Evolutionary conservation across 139 green algal species (phyloP), one percentile per base, ranked within the genome.

Genomic region (Micromonas commoda): DNA sequence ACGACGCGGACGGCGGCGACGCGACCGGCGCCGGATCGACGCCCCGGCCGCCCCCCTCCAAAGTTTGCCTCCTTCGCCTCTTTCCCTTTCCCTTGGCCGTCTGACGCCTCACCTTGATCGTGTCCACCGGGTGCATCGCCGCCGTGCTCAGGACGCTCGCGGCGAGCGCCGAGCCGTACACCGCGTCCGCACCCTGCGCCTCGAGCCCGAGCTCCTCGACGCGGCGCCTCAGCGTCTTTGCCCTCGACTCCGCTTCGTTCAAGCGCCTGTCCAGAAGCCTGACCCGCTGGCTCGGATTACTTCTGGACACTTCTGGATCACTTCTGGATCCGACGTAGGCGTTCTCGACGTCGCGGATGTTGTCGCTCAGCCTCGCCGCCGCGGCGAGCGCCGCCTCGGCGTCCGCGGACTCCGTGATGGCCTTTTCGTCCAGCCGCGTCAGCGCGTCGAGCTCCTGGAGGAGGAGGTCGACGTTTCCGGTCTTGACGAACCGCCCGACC

Each of bases 61-160:
- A n/a, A n/a, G n/a, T n/a, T n/a, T n/a, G n/a, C n/a, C n/a, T n/a
- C n/a, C n/a, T n/a, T n/a, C n/a, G n/a, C n/a, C n/a, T n/a, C n/a
- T n/a, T n/a, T n/a, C n/a, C n/a, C n/a, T n/a, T n/a, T n/a, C 29
- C 21, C 31, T 52, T 73, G 20, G 53, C 1, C 1, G 66, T 16
- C 20, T 60, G 52, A 24, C 29, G 29, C 28, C 66, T 1, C 66
- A 73, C 66, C 32, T 73, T 73, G 20, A 73, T 73, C 31, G 66
- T 73, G 28, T 73, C 66, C 66, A 73, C 23, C 32, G 66, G 66
- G 66, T 73, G 66, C 66, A 73, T 73, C 6, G 66, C 33, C 29
- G 29, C 53, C 23, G 52, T 73, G 1, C 31, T 51, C 2, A 73
- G 23, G 16, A 73, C 13, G n/a, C 31, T 54, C 66, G 66, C 66